Evolutionary conservation across 176 grass and related monocot species (phyloP), one percentile per base, ranked within the genome.

Genomic region (Cocos nucifera): DNA sequence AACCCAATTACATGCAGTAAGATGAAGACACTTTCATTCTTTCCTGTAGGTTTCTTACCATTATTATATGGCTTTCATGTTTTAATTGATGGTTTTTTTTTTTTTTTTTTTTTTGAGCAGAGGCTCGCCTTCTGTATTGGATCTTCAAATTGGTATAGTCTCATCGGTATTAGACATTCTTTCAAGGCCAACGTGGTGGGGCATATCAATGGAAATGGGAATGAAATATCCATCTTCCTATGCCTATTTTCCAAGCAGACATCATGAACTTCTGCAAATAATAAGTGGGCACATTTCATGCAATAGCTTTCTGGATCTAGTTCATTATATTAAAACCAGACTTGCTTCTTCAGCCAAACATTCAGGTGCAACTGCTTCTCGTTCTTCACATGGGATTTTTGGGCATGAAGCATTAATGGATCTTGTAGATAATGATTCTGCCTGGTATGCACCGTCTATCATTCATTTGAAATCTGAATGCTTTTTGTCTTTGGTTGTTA

Each of bases 101-200:
- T 58, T 51, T 23, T 23, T 22, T 70, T 12, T 2, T 44, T 29
- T 29, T 70, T 12, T 59, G 51, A 78, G 60, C 79, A 95, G 90
- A 61, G 86, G 90, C 68, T 61, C 84, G 49, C 26, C 58, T 83
- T 78, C 77, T 60, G 63, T 89, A 59, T 76, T 79, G 28, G 80
- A 77, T 66, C 75, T 86, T 86, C 69, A 81, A 44, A 84, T 58
- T 50, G 74, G 64, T 62, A 48, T 89, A 58, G 83, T 87, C 57
- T 86, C 65, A 22, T 89, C 80, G 6, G 73, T 86, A 64, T 71
- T 95, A 68, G 83, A 95, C 73, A 68, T 89, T 72, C 81, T 90
- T 74, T 70, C 81, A 16, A 75, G 82, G 71, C 90, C 90, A 63
- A 77, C 75, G 67, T 73, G 74, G 57, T 95, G 90, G 86, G 79